These are phyloP conservation scores for Trichoderma semiorbis DNA, from an alignment of 2,329 filamentous ascomycete genomes.

Conservation along the genomic window DNA sequence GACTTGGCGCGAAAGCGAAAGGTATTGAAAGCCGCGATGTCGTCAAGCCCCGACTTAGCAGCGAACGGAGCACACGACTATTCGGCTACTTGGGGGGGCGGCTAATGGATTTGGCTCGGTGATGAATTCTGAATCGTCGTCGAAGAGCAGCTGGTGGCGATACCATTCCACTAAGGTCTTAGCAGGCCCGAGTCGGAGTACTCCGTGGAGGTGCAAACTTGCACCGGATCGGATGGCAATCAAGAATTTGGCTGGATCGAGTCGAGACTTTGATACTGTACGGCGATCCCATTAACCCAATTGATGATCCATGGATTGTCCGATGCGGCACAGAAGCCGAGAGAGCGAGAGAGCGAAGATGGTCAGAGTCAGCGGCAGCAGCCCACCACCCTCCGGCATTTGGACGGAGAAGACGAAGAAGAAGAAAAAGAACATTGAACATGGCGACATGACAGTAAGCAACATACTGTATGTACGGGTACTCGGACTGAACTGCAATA, in stretches of 20 bases:
- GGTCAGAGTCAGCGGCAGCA: neutral
- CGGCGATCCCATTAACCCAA: neutral
- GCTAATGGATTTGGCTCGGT: neutral
- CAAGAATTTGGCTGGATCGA: neutral
- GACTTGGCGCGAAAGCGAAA: neutral
- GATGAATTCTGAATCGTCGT: neutral
- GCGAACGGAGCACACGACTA: neutral
- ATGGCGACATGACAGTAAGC: no score
- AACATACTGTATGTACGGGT: no score
- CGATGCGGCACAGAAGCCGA: neutral
- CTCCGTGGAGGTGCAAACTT: neutral
- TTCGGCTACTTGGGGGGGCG: neutral
- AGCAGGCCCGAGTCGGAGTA: neutral
- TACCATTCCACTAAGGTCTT: neutral
- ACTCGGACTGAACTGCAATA: no score
- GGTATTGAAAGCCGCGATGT: neutral
- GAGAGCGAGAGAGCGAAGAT: no score
- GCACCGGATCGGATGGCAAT: neutral
- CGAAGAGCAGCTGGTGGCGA: neutral
- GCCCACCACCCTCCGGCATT: no score
- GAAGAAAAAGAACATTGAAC: no score
- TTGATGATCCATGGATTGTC: neutral
- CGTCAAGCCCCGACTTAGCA: neutral
- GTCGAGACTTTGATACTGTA: neutral
- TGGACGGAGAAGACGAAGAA: no score